Conservation (phyloP, 371 early-diverging fungal genomes). For the Actinomortierella wolfii region DNA sequence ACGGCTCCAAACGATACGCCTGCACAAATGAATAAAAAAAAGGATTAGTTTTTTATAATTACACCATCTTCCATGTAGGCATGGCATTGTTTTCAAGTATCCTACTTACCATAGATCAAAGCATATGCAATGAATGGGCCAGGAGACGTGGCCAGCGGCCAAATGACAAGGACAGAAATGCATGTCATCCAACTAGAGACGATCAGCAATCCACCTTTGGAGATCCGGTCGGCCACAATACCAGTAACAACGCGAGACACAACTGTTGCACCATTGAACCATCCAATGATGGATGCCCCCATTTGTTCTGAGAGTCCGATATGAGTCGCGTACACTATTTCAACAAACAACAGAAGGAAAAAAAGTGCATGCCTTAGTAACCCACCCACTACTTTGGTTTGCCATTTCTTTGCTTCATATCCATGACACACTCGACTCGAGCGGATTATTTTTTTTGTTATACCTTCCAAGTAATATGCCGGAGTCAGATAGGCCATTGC, state of each 20-base stretch:
- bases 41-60: neutral
- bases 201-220: conserved; percentile 50
- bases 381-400: neutral
- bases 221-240: conserved; percentile 52
- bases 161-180: conserved; percentile 25
- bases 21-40: neutral
- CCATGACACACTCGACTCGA: neutral
- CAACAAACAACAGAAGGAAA: neutral
- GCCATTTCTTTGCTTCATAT: neutral
- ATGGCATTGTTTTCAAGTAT: neutral
- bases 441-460: neutral
- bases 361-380: neutral
- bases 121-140: conserved; percentile 22
- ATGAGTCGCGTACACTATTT: conserved; percentile 31
- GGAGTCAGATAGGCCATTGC: conserved; percentile 36
- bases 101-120: conserved; percentile 32
- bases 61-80: neutral
- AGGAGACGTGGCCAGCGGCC: conserved; percentile 26
- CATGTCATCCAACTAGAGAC: conserved; percentile 47
- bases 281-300: conserved; percentile 56
- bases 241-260: conserved; percentile 57
- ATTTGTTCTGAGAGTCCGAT: conserved; percentile 46
- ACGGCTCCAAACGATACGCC: conserved; percentile 10
- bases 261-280: conserved; percentile 59
- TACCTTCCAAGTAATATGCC: conserved; percentile 36